Conservation (phyloP, 2,329 filamentous ascomycete species). For the Cytospora schulzeri region DNA sequence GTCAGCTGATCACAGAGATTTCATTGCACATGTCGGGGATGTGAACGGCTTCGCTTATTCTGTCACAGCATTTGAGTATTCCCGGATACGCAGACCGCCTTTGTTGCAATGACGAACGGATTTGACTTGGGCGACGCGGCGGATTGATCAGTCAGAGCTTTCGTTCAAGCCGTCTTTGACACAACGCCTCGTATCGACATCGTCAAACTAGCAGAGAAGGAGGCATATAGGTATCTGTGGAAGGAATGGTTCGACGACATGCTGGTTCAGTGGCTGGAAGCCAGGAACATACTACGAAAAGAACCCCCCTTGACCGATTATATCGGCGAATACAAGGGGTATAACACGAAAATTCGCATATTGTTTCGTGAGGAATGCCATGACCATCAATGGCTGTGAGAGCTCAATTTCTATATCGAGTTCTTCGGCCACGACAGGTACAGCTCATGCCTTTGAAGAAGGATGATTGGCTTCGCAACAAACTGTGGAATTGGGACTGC, state of each 20-base stretch:
- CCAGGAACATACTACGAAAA: background rate
- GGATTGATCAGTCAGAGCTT: background rate
- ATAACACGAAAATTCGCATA: background rate
- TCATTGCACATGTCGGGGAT: background rate
- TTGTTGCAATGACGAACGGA: constrained; percentile 6
- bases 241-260: background rate
- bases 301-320: background rate
- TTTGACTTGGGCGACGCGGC: constrained; percentile 4
- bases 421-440: background rate
- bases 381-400: background rate
- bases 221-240: background rate
- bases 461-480: background rate
- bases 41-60: background rate
- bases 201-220: background rate
- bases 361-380: background rate
- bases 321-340: background rate
- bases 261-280: background rate
- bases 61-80: background rate
- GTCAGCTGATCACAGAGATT: no score
- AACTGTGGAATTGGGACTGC: background rate
- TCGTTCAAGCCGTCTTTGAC: background rate
- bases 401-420: background rate
- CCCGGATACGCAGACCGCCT: background rate
- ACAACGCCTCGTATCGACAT: constrained; percentile 1
- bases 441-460: background rate